phyloP scores from a whole-genome alignment of 805 yeast genomes.

The Metschnikowia anglica region DNA sequence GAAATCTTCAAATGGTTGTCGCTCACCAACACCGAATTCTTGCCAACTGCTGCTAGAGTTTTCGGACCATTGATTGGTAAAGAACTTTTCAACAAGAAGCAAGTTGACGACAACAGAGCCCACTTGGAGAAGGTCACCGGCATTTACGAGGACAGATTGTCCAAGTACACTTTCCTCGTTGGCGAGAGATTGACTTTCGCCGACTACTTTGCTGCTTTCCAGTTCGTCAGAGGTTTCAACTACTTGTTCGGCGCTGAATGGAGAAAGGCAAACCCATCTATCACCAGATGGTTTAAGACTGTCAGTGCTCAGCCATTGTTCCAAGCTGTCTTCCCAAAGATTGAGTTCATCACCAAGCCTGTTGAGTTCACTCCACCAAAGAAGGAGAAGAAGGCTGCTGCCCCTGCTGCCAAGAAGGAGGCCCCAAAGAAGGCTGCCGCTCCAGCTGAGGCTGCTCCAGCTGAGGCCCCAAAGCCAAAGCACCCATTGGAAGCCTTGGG shows the following conservation, averaged over 20 bases:
- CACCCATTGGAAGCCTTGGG: slow-evolving; percentile 91
- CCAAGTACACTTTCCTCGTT: slow-evolving; percentile 63
- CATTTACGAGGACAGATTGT: slow-evolving; percentile 56
- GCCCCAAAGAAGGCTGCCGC: slow-evolving; percentile 24
- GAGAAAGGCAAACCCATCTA: slow-evolving; percentile 61
- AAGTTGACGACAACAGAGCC: slow-evolving; percentile 47
- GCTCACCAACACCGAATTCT: slow-evolving; percentile 65
- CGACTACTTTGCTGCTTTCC: slow-evolving; percentile 56
- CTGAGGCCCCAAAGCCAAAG: slow-evolving; percentile 72
- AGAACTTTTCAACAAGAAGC: slow-evolving; percentile 75
- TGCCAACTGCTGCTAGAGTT: slow-evolving; percentile 44
- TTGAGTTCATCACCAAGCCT: slow-evolving; percentile 64
- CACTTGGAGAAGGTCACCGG: slow-evolving; percentile 36
- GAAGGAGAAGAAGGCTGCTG: slow-evolving; percentile 63
- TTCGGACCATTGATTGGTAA: slow-evolving; percentile 64
- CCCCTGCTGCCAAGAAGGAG: slow-evolving; percentile 36
- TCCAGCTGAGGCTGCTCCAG: slow-evolving; percentile 39
- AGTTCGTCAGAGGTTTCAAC: slow-evolving; percentile 54
- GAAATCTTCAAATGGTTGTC: slow-evolving; percentile 76
- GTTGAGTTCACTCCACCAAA: slow-evolving; percentile 60
- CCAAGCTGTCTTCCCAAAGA: slow-evolving; percentile 47
- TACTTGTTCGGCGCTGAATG: slow-evolving; percentile 62
- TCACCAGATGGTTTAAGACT: slow-evolving; percentile 72
- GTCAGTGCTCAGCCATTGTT: slow-evolving; percentile 46
- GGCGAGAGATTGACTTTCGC: slow-evolving; percentile 65